Conservation (phyloP, 208 protist genomes). For the Trypanosoma theileri region DNA sequence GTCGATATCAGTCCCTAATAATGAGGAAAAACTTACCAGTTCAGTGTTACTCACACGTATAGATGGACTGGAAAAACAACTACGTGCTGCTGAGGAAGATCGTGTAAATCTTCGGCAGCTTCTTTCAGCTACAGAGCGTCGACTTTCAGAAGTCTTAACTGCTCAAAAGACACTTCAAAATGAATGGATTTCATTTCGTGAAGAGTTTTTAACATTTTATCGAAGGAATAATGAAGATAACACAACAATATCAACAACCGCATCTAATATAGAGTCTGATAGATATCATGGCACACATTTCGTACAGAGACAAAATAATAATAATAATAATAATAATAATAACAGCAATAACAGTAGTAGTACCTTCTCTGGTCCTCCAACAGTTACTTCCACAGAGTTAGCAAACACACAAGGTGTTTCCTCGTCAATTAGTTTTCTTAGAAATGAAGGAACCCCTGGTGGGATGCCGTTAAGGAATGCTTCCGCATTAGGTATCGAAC, state of each 20-base stretch:
- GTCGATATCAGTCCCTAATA: no score
- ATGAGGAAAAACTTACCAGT: background rate
- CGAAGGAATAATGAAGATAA: background rate
- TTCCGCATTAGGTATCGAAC: background rate
- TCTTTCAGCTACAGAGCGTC: background rate
- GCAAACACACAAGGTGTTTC: background rate
- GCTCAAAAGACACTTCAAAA: conserved; percentile 3
- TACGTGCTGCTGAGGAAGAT: conserved; percentile 7
- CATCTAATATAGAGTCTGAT: background rate
- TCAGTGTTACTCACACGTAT: conserved; percentile 15
- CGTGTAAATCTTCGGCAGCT: background rate
- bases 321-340: background rate
- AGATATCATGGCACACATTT: background rate
- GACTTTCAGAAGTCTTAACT: conserved; percentile 1
- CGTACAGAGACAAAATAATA: background rate
- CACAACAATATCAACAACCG: background rate
- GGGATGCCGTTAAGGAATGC: background rate
- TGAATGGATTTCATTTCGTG: background rate
- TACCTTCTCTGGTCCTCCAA: background rate
- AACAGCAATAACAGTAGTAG: background rate
- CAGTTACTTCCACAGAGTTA: background rate
- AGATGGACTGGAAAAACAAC: conserved; percentile 12
- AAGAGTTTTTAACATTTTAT: background rate
- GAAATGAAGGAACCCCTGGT: background rate
- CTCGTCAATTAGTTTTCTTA: background rate